Evolutionary conservation across 306 rosid species (phyloP), one percentile per base, ranked within the genome.

Genomic region (Lathyrus aphaca): DNA sequence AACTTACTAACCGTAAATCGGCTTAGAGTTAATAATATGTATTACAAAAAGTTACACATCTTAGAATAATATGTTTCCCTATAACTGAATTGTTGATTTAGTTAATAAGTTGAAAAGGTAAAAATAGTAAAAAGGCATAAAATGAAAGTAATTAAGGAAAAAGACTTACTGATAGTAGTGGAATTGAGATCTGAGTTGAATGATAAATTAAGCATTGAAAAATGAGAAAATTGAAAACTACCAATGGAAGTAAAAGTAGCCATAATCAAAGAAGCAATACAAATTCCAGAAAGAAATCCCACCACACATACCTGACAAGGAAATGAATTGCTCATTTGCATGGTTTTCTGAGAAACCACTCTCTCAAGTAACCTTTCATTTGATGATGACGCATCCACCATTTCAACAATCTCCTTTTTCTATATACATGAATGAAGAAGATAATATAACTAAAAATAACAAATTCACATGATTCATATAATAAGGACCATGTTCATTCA

Each of bases 271-370:
- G 87, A 77, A 35, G 96, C 75, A 15, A 93, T 79, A 70, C 97
- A 88, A 4, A 93, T 74, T 66, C 98, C 98, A 50, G 85, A 84
- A 10, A 93, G 89, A 82, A 93, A 85, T 18, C 97, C 98, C 57
- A 87, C 81, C 32, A 85, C 97, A 83, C 97, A 93, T 68, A 90
- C 81, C 73, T 88, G 96, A 55, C 98, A 93, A 27, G 91, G 83
- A 70, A 88, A 90, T 3, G 96, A 90, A 48, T 69, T 85, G 13
- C 96, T 93, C 87, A 90, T 81, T 78, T 90, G 96, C 82, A 93
- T 10, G 29, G 98, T 97, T 80, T 21, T 90, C 73, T 81, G 97
- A 3, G 98, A 93, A 50, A 93, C 89, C 55, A 76, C 83, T 83
- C 87, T 90, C 86, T 90, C 96, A 32, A 93, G 39, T 59, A 78